Conservation (phyloP, 2,329 filamentous ascomycete genomes). For the Coleophoma crateriformis region DNA sequence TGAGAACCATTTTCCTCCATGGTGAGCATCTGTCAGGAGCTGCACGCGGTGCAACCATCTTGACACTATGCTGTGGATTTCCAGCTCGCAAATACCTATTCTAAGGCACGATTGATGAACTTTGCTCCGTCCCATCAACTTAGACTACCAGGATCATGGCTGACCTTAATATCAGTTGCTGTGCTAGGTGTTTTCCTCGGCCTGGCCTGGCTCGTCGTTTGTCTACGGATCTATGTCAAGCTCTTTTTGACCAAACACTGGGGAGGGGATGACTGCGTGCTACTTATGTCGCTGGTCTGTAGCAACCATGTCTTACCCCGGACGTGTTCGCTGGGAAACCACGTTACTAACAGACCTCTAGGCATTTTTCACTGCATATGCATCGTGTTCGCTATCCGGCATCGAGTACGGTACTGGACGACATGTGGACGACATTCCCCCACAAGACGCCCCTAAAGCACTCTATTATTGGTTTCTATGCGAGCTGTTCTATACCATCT, state of each 20-base stretch:
- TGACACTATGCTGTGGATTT: too few relatives aligned
- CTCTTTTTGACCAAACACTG: conserved; percentile 16
- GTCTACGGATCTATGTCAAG: conserved; percentile 16
- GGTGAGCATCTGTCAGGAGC: too few relatives aligned
- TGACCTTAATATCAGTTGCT: conserved; percentile 4
- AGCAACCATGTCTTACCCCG: background rate
- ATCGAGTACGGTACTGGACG: conserved; percentile 15
- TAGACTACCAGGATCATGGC: too few relatives aligned
- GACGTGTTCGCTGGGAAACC: background rate
- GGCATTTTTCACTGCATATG: conserved; percentile 15
- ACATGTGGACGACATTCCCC: conserved; percentile 9
- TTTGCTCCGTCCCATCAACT: too few relatives aligned
- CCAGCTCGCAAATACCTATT: too few relatives aligned
- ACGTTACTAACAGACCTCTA: conserved; percentile 1
- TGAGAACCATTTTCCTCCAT: too few relatives aligned
- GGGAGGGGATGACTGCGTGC: conserved; percentile 17
- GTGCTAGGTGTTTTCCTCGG: conserved; percentile 13
- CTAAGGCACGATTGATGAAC: too few relatives aligned
- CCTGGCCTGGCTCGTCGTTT: conserved; percentile 15
- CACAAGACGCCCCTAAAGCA: conserved; percentile 10
- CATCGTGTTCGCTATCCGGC: conserved; percentile 7
- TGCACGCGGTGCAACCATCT: too few relatives aligned
- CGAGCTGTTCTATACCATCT: conserved; percentile 46
- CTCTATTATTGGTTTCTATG: conserved; percentile 43
- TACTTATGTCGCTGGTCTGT: conserved; percentile 15